Conservation (phyloP, 306 rosid genomes). For the Canavalia gladiata region DNA sequence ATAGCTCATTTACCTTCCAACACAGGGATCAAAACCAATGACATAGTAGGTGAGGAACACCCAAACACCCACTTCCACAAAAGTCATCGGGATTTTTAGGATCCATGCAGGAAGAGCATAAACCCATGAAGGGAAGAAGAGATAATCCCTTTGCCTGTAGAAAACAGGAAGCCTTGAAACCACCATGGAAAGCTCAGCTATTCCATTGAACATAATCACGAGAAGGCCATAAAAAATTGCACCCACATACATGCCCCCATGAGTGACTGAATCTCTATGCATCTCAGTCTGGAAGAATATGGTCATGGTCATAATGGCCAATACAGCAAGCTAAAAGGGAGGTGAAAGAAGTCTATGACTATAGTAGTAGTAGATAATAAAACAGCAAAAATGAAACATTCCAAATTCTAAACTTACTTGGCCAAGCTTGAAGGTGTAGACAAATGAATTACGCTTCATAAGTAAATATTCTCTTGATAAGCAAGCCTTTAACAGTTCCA, state of each 20-base stretch:
- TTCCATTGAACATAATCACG: constrained; percentile 65
- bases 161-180: constrained; percentile 68
- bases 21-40: constrained; percentile 75
- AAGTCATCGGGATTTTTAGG: constrained; percentile 63
- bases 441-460: constrained; percentile 75
- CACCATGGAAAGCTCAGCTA: constrained; percentile 67
- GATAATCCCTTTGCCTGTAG: constrained; percentile 69
- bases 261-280: constrained; percentile 60
- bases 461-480: constrained; percentile 69
- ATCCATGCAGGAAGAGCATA: constrained; percentile 71
- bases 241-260: constrained; percentile 63
- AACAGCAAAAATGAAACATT: constrained; percentile 20
- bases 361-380: background rate
- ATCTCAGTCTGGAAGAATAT: constrained; percentile 68
- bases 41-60: constrained; percentile 66
- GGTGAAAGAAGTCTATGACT: background rate
- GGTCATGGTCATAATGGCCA: constrained; percentile 67
- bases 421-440: constrained; percentile 62
- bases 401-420: constrained; percentile 57
- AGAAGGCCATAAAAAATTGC: constrained; percentile 61
- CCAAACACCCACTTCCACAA: constrained; percentile 67
- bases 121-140: constrained; percentile 71
- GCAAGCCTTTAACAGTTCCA: constrained; percentile 65
- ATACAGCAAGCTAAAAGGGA: constrained; percentile 50
- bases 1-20: constrained; percentile 54